Evolutionary conservation across 2,329 filamentous ascomycete genomes (phyloP).

Genomic region (Pseudogymnoascus sp.): DNA sequence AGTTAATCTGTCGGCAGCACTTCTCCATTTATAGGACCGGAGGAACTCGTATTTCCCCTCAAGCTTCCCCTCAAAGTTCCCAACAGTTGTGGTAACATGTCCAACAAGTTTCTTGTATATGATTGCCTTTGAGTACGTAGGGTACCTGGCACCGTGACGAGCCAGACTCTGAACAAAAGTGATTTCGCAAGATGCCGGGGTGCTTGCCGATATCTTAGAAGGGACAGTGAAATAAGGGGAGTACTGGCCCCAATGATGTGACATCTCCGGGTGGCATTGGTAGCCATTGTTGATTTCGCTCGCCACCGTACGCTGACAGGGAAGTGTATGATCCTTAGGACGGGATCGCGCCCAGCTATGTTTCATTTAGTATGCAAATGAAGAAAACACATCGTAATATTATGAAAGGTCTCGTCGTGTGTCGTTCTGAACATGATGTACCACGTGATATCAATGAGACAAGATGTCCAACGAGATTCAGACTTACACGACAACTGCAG

Average conservation of each 20-base stretch:
- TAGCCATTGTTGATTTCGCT: slow-evolving; percentile 20
- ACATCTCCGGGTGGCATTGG: slow-evolving; percentile 25
- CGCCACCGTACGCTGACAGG: neutral
- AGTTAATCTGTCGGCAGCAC: slow-evolving; percentile 63
- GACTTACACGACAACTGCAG: neutral
- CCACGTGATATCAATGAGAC: neutral
- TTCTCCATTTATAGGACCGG: slow-evolving; percentile 58
- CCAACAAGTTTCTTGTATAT: slow-evolving; percentile 56
- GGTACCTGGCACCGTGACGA: slow-evolving; percentile 76
- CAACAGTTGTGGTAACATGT: slow-evolving; percentile 51
- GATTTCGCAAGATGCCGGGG: slow-evolving; percentile 60
- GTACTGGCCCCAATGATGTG: slow-evolving; percentile 69
- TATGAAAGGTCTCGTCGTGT: neutral
- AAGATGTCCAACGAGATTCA: neutral
- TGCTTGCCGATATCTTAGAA: slow-evolving; percentile 47
- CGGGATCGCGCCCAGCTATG: neutral
- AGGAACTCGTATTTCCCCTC: slow-evolving; percentile 61
- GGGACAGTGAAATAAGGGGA: slow-evolving; percentile 73
- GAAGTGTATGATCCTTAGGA: neutral
- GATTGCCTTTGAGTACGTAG: slow-evolving; percentile 58
- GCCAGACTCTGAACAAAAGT: slow-evolving; percentile 77
- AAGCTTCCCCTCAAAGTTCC: slow-evolving; percentile 42
- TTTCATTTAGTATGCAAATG: neutral
- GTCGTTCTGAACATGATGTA: neutral
- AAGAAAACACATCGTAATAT: neutral